Base-by-base conservation (phyloP, 768 basidiomycete species). In the Phylloporus sp. region DNA sequence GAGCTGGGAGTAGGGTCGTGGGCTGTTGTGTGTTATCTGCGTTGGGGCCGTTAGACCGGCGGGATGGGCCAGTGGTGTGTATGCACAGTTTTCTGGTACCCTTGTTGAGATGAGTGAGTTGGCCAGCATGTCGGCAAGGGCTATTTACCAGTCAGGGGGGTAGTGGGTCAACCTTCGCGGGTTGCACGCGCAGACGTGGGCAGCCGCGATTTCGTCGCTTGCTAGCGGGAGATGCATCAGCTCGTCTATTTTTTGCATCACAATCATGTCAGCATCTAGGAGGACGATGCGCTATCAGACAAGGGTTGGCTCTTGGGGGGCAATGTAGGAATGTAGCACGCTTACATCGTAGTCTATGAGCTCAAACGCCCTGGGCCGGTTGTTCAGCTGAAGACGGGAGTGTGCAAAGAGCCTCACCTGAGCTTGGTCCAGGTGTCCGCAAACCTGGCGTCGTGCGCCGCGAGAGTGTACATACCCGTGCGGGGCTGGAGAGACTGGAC, bases 131-230 rank as follows among this genome's bases (percentile, higher is more conserved):
- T 27, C n/a, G 27, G 32, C n/a, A 29, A 49, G 42, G 35, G 6
- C 26, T 31, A 44, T 73, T 65, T 46, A 78, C 97, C 95, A 99
- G 65, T 97, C 93, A 4, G 70, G 60, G 8, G 95, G 95, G 70
- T 99, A 99, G 67, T 95, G 91, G 3, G 76, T 54, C 18, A 95
- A 66, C 63, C 82, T 86, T 34, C 84, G 80, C 7, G 95, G 95
- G 69, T 99, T 99, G 73, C 95, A 99, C 4, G 93, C 85, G 63
- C 95, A 99, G 13, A 84, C 94, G 58, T 95, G 95, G 0, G 75
- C 80, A 1, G 93, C 94, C 6, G 91, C 94, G 51, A 97, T 94
- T 69, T 85, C 82, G 55, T 84, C 89, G 18, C 67, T 52, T 2
- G 76, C 77, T 5, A 95, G 71, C 27, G 72, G 63, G 16, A 81